Evolutionary conservation across 345 rosid species (phyloP).

Genomic region (Theobroma cacao): DNA sequence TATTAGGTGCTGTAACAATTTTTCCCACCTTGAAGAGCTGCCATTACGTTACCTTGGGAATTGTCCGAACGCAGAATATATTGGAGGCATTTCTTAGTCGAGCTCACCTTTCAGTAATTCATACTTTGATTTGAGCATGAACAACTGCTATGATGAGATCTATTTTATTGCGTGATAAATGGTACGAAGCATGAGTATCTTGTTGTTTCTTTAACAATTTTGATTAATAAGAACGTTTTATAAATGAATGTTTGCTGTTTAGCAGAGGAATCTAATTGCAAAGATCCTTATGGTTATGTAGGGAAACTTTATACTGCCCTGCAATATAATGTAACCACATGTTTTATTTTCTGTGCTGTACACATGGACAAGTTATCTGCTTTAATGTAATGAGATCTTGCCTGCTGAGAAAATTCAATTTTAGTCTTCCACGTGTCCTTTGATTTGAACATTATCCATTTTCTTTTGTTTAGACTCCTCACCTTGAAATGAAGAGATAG

Average conservation of each 20-base stretch:
- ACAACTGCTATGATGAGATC: not conserved
- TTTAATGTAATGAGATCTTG: not conserved
- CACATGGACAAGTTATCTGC: not conserved
- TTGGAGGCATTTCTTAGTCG: not conserved
- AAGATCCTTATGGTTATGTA: not conserved
- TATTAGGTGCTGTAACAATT: slow-evolving; percentile 36
- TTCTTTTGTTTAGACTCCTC: too few relatives aligned
- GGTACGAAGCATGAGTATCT: not conserved
- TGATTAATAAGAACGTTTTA: not conserved
- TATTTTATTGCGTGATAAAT: not conserved
- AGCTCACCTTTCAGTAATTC: not conserved
- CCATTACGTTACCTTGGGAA: not conserved
- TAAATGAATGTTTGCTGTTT: not conserved
- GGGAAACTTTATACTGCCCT: too few relatives aligned
- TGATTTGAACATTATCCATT: not conserved
- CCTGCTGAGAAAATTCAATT: not conserved
- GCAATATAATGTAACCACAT: not conserved
- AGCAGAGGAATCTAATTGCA: not conserved
- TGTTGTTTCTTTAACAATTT: not conserved
- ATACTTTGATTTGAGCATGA: not conserved
- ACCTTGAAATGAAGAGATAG: too few relatives aligned
- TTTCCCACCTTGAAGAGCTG: not conserved
- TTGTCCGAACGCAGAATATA: not conserved
- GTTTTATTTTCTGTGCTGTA: not conserved
- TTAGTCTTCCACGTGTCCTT: not conserved